phyloP scores from a whole-genome alignment of 257 asterid genomes.

The Rhazya stricta region DNA sequence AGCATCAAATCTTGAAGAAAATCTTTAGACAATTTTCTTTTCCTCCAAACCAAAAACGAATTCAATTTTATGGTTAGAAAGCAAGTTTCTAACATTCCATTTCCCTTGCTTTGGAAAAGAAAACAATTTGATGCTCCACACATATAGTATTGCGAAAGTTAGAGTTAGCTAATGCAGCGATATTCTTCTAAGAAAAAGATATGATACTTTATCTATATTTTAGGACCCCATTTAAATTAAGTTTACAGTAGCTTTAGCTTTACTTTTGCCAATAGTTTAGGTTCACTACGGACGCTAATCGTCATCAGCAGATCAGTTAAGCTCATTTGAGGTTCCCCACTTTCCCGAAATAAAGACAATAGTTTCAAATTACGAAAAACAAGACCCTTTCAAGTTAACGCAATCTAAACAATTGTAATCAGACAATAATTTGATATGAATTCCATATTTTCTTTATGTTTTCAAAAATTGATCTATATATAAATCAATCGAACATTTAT shows the following conservation, averaged over 20 bases:
- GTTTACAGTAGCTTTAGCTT: not conserved
- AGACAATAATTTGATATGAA: not conserved
- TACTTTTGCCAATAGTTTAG: not conserved
- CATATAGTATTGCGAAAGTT: not conserved
- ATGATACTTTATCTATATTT: not conserved
- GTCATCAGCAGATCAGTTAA: not conserved
- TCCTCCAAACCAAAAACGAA: not conserved
- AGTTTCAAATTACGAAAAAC: not conserved
- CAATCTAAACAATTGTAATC: not conserved
- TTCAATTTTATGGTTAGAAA: not conserved
- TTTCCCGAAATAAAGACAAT: not conserved
- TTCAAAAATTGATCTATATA: too few species aligned
- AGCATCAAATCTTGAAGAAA: not conserved
- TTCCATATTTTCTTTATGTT: too few species aligned
- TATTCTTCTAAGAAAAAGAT: not conserved
- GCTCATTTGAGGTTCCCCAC: not conserved
- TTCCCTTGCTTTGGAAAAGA: not conserved
- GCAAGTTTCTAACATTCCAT: not conserved
- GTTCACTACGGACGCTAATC: not conserved
- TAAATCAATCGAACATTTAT: too few species aligned
- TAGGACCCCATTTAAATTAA: not conserved
- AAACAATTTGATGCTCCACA: not conserved
- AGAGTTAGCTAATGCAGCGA: not conserved
- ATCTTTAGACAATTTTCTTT: not conserved
- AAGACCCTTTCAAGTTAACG: not conserved